A percentile compares a stretch with the other conserved stretches of the same genome.
phyloP scores from a whole-genome alignment of 2,329 filamentous ascomycete species.

The Amylocarpus encephaloides region DNA sequence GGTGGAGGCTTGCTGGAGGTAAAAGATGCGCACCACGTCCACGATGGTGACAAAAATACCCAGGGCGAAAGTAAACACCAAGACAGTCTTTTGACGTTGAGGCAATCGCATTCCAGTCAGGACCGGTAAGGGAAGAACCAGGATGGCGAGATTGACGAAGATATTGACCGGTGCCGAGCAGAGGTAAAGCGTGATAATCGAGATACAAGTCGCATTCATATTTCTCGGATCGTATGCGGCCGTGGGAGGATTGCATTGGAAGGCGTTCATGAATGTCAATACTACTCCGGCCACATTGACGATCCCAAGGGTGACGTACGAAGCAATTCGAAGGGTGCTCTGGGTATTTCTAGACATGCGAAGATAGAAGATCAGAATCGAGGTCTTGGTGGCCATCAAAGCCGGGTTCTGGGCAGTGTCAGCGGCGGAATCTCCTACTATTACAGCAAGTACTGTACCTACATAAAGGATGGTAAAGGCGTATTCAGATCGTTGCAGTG shows the following conservation, averaged over 20 bases:
- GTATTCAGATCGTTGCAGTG: conserved; percentile 56
- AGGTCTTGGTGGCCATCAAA: conserved; percentile 86
- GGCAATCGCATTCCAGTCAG: conserved; percentile 81
- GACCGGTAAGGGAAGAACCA: conserved; percentile 83
- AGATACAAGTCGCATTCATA: conserved; percentile 39
- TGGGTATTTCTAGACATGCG: conserved; percentile 73
- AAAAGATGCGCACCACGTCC: conserved; percentile 84
- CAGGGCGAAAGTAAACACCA: conserved; percentile 79
- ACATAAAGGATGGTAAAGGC: conserved; percentile 59
- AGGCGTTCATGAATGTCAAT: conserved; percentile 78
- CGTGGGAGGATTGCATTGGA: conserved; percentile 73
- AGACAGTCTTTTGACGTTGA: conserved; percentile 76
- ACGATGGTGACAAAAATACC: conserved; percentile 84
- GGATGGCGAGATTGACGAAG: conserved; percentile 79
- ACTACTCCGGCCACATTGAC: conserved; percentile 75
- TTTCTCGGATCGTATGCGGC: conserved; percentile 54
- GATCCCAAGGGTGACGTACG: conserved; percentile 69
- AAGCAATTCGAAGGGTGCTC: conserved; percentile 70
- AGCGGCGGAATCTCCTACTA: neutral
- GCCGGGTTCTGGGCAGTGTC: conserved; percentile 63
- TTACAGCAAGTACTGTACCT: conserved; percentile 30
- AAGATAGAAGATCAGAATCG: conserved; percentile 87
- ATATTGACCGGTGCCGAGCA: conserved; percentile 86
- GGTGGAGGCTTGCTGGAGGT: conserved; percentile 55
- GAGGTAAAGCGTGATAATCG: conserved; percentile 51